Evolutionary conservation across 78 protist species (phyloP).

Genomic region (Dictyostelium intermedium): DNA sequence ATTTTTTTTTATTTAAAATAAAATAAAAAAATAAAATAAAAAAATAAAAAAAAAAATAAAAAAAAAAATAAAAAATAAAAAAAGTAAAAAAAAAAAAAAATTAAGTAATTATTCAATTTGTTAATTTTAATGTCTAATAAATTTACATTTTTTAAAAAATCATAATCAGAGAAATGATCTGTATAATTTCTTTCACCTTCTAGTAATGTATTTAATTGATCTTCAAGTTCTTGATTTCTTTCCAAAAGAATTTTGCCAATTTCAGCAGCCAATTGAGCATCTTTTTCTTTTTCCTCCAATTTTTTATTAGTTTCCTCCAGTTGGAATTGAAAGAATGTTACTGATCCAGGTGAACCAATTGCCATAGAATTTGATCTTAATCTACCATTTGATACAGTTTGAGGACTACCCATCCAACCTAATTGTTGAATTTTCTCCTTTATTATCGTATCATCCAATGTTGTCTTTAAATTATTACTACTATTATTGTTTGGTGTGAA

Average conservation of each 20-base stretch:
- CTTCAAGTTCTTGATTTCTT: constrained; percentile 69
- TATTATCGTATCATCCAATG: background rate
- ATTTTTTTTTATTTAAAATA: background rate
- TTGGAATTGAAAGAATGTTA: background rate
- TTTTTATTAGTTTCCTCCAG: constrained; percentile 18
- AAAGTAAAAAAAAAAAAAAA: background rate
- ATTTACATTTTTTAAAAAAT: constrained; percentile 43
- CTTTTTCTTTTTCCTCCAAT: constrained; percentile 77
- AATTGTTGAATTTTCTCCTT: constrained; percentile 31
- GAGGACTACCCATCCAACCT: constrained; percentile 49
- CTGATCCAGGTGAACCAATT: constrained; percentile 33
- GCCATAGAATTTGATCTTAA: constrained; percentile 51
- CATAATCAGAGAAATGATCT: constrained; percentile 4
- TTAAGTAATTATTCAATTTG: background rate
- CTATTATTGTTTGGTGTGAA: background rate
- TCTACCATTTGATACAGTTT: background rate
- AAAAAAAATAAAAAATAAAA: background rate
- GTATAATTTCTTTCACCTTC: constrained; percentile 26
- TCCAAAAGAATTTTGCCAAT: constrained; percentile 72
- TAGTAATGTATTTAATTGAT: background rate
- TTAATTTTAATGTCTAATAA: background rate
- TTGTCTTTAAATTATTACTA: background rate
- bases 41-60: background rate
- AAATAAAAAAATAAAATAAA: background rate
- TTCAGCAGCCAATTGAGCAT: constrained; percentile 72